phyloP scores from a whole-genome alignment of 2,329 filamentous ascomycete species.

The Fusarium xylarioides region DNA sequence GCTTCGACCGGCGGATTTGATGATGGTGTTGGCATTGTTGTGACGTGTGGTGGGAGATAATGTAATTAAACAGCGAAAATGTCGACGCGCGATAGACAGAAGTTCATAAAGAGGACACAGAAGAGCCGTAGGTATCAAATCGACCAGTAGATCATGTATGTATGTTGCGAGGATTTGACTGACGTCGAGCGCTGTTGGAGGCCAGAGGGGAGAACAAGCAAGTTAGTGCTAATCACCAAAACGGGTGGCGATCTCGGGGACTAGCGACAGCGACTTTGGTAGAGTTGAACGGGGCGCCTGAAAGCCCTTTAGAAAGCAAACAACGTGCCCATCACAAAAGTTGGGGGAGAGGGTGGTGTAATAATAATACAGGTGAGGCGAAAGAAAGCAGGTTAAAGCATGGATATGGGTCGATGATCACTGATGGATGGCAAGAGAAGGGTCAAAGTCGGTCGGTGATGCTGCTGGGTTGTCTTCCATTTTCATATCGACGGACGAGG shows the following conservation, averaged over 20 bases:
- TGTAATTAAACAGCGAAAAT: conserved; percentile 16
- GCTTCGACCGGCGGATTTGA: conserved; percentile 52
- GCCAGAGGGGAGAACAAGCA: conserved; percentile 28
- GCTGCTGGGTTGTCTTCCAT: conserved; percentile 38
- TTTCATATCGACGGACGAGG: conserved; percentile 39
- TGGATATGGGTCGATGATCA: conserved; percentile 39
- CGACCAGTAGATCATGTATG: conserved; percentile 18
- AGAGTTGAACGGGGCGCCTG: conserved; percentile 26
- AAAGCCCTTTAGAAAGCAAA: conserved; percentile 34
- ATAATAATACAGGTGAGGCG: conserved; percentile 17
- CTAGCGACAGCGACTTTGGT: conserved; percentile 9
- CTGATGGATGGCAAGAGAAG: conserved; percentile 30
- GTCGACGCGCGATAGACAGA: neutral
- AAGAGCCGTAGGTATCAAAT: conserved; percentile 31
- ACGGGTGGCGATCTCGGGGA: conserved; percentile 40
- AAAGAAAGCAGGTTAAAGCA: conserved; percentile 16
- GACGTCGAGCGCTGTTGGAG: conserved; percentile 32
- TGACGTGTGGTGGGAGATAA: conserved; percentile 10
- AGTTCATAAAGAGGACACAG: neutral
- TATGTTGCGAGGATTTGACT: conserved; percentile 18
- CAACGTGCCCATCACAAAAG: conserved; percentile 30
- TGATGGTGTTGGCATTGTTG: conserved; percentile 58
- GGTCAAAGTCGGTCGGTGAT: conserved; percentile 35
- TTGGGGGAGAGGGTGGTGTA: neutral
- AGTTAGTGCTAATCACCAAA: conserved; percentile 37